Conservation (phyloP, 2,329 filamentous ascomycete species). For the Cladosporium sp. region DNA sequence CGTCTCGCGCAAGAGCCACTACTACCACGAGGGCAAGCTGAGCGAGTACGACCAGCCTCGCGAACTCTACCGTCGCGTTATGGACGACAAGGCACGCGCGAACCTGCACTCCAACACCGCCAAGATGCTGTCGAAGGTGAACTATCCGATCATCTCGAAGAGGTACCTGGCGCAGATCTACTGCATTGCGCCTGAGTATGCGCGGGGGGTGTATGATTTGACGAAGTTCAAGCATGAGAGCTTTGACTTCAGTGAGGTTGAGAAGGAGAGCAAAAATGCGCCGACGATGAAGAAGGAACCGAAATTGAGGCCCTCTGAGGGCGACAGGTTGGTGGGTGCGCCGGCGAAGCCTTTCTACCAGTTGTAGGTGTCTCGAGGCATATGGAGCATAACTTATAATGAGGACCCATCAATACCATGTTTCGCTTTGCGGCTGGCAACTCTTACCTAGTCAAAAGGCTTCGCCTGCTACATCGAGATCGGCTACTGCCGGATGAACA, state of each 20-base stretch:
- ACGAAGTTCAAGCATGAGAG: slow-evolving; percentile 35
- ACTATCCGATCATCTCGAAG: slow-evolving; percentile 29
- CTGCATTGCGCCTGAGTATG: slow-evolving; percentile 44
- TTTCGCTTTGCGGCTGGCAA: no score
- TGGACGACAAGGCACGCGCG: slow-evolving; percentile 39
- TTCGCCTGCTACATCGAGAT: no score
- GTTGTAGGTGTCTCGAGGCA: slow-evolving; percentile 7
- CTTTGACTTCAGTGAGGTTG: slow-evolving; percentile 43
- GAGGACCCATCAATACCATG: no score
- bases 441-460: no score
- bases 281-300: slow-evolving; percentile 42
- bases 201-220: slow-evolving; percentile 41
- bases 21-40: slow-evolving; percentile 49
- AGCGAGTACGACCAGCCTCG: slow-evolving; percentile 48
- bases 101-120: slow-evolving; percentile 47
- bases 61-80: slow-evolving; percentile 45
- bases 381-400: no score
- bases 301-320: slow-evolving; percentile 38
- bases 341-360: slow-evolving; percentile 32
- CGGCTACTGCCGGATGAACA: no score
- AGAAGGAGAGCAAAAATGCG: slow-evolving; percentile 39
- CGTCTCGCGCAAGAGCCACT: slow-evolving; percentile 48
- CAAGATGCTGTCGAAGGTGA: slow-evolving; percentile 26
- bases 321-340: slow-evolving; percentile 36
- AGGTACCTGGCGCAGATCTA: slow-evolving; percentile 50